A percentile compares a stretch with the other conserved stretches of the same genome.
Evolutionary conservation across 208 protist species (phyloP).

Genomic region (Crithidia expoeki): DNA sequence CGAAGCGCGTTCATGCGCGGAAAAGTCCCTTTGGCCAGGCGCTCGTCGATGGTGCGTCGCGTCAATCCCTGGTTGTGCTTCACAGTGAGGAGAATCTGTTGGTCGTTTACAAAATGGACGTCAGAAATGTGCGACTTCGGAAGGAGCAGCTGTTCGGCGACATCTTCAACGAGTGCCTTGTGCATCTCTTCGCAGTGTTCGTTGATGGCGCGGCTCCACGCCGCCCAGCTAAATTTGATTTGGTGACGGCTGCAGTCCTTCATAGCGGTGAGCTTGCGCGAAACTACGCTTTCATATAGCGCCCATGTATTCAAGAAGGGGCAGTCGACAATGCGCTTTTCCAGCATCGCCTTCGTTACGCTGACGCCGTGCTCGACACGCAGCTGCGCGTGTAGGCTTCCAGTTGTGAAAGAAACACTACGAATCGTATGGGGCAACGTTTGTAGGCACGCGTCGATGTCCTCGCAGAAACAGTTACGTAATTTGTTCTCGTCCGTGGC

Average conservation of each 20-base stretch:
- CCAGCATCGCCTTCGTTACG: slow-evolving; percentile 15
- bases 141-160: slow-evolving; percentile 21
- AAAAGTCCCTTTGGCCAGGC: slow-evolving; percentile 17
- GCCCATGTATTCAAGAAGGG: slow-evolving; percentile 20
- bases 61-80: slow-evolving; percentile 27
- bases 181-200: neutral
- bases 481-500: slow-evolving; percentile 35
- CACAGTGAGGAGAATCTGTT: slow-evolving; percentile 41
- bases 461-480: slow-evolving; percentile 41
- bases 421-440: slow-evolving; percentile 2
- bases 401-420: slow-evolving; percentile 18
- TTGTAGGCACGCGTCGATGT: slow-evolving; percentile 35
- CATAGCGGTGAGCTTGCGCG: neutral
- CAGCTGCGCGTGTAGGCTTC: slow-evolving; percentile 34
- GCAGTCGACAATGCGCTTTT: slow-evolving; percentile 15
- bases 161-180: slow-evolving; percentile 26
- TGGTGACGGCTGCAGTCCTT: slow-evolving; percentile 21
- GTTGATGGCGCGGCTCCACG: slow-evolving; percentile 26
- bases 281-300: slow-evolving; percentile 9
- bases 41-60: slow-evolving; percentile 20
- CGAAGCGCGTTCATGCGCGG: slow-evolving; percentile 27
- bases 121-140: slow-evolving; percentile 13
- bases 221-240: slow-evolving; percentile 25
- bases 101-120: slow-evolving; percentile 7
- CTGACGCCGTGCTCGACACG: slow-evolving; percentile 18